A percentile compares a stretch with the other conserved stretches of the same genome.
Conservation (phyloP, 352 stramenopile species). For the Pythium plurisporium region DNA sequence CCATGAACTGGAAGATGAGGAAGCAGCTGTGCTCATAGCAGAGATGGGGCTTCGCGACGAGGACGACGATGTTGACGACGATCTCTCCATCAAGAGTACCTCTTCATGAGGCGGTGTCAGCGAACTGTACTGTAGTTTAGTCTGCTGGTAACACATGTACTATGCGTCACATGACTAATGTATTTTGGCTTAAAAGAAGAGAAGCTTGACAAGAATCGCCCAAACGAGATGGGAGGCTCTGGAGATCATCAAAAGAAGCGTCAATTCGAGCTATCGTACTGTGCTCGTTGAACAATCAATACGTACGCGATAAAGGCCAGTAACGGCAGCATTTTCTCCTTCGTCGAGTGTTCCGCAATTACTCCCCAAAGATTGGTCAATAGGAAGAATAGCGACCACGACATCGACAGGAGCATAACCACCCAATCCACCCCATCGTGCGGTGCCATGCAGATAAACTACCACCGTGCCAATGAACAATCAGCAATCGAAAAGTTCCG, state of each 20-base stretch:
- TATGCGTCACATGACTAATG: neutral
- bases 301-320: conserved; percentile 76
- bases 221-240: conserved; percentile 78
- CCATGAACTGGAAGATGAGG: conserved; percentile 12
- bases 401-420: conserved; percentile 71
- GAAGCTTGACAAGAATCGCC: conserved; percentile 81
- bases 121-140: neutral
- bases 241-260: neutral
- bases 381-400: conserved; percentile 83
- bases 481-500: too few species aligned
- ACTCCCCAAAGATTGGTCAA: conserved; percentile 73
- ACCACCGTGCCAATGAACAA: neutral
- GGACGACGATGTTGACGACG: conserved; percentile 7
- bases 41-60: conserved; percentile 11
- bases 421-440: conserved; percentile 79
- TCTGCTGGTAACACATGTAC: too few species aligned
- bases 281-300: neutral
- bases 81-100: neutral
- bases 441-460: conserved; percentile 77
- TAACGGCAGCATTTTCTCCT: conserved; percentile 85
- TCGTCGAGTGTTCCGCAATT: conserved; percentile 74
- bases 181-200: conserved; percentile 69
- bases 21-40: conserved; percentile 10
- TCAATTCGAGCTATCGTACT: neutral
- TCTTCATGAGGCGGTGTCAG: neutral